phyloP scores from a whole-genome alignment of 768 basidiomycete species.

The Collybia mongolica region DNA sequence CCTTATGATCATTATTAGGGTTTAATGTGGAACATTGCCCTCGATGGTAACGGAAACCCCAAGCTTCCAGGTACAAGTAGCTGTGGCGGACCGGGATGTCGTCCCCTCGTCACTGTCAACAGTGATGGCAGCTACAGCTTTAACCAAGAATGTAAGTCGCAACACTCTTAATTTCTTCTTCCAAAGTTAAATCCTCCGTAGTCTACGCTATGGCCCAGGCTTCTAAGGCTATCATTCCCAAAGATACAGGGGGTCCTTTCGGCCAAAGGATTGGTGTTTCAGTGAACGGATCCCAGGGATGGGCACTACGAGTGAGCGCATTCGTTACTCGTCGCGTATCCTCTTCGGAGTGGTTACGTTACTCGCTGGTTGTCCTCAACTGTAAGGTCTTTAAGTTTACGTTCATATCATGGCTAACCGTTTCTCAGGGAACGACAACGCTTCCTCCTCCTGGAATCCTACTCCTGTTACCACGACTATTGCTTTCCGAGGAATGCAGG shows the following conservation, averaged over 20 bases:
- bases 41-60: constrained; percentile 62
- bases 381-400: constrained; percentile 32
- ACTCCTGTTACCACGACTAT: constrained; percentile 58
- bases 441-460: constrained; percentile 52
- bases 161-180: neutral
- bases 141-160: constrained; percentile 68
- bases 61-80: constrained; percentile 62
- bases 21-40: constrained; percentile 76
- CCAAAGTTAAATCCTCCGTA: constrained; percentile 16
- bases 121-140: constrained; percentile 58
- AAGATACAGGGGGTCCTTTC: constrained; percentile 63
- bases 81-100: constrained; percentile 61
- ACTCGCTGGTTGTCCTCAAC: constrained; percentile 74
- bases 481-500: constrained; percentile 62
- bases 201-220: constrained; percentile 76
- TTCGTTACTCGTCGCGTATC: constrained; percentile 56
- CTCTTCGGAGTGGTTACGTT: constrained; percentile 51
- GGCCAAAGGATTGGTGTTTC: constrained; percentile 71
- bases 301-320: constrained; percentile 64
- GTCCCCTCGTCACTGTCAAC: constrained; percentile 66
- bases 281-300: constrained; percentile 53
- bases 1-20: constrained; percentile 31
- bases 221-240: constrained; percentile 70
- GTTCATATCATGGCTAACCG: neutral
- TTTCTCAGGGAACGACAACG: constrained; percentile 44